A percentile compares a stretch with the other conserved stretches of the same genome.
These are phyloP conservation scores for Rhizopus microsporus DNA, from an alignment of 371 early-diverging fungal genomes.

Conservation along the genomic window DNA sequence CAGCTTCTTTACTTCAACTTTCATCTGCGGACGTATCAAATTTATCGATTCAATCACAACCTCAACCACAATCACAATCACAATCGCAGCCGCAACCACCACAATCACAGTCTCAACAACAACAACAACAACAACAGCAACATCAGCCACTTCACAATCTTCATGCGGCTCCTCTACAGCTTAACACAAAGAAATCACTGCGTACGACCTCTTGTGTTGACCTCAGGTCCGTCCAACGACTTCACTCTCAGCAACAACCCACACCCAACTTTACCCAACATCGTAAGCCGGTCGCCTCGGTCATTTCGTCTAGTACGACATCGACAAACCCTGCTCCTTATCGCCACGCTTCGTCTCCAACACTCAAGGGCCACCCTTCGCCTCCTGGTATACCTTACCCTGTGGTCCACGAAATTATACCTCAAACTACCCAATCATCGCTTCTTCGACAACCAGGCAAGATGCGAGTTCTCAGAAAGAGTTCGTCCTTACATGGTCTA, in stretches of 20 bases:
- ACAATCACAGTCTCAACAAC: too few relatives aligned
- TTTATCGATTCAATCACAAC: constrained; percentile 7
- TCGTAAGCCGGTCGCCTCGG: constrained; percentile 16
- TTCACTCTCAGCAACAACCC: constrained; percentile 8
- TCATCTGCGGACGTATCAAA: constrained; percentile 9
- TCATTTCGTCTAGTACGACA: constrained; percentile 17
- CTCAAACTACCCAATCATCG: constrained; percentile 14
- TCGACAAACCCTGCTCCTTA: constrained; percentile 6
- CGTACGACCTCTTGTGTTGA: constrained; percentile 22
- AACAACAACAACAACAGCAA: not conserved
- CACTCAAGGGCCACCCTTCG: not conserved
- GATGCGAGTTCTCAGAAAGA: constrained; percentile 19
- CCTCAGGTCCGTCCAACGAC: constrained; percentile 17
- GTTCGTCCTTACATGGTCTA: constrained; percentile 17
- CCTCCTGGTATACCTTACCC: not conserved
- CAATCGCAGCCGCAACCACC: too few relatives aligned
- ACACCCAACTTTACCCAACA: constrained; percentile 9
- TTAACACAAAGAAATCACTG: constrained; percentile 4
- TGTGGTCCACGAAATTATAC: constrained; percentile 6
- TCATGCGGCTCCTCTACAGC: constrained; percentile 22
- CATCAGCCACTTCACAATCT: constrained; percentile 27
- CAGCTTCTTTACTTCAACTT: not conserved
- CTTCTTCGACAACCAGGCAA: constrained; percentile 20
- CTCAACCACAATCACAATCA: too few relatives aligned
- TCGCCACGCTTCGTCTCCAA: constrained; percentile 7